phyloP scores from a whole-genome alignment of 192 early-diverging fungal genomes.

The Dissophora ornata region DNA sequence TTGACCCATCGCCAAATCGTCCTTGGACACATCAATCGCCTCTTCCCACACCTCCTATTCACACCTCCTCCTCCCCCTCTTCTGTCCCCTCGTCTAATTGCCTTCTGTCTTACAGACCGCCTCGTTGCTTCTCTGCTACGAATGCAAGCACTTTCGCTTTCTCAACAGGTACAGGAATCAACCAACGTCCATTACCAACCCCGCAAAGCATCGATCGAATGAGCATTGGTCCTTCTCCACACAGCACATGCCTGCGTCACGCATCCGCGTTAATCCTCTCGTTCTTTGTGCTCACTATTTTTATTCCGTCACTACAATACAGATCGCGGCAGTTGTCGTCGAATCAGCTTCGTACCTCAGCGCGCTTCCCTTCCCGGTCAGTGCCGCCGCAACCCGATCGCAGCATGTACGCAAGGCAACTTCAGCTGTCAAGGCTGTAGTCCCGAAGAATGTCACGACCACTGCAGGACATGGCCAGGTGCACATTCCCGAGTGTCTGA shows the following conservation, averaged over 20 bases:
- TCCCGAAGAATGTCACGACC: background rate
- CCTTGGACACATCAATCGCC: no score
- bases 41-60: no score
- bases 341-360: slow-evolving; percentile 38
- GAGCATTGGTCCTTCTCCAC: background rate
- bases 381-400: slow-evolving; percentile 14
- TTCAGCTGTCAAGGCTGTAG: slow-evolving; percentile 9
- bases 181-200: no score
- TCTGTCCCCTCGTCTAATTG: background rate
- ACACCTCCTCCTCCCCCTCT: background rate
- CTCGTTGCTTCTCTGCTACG: background rate
- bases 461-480: slow-evolving; percentile 1
- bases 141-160: slow-evolving; percentile 43
- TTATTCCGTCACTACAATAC: background rate
- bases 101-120: slow-evolving; percentile 1
- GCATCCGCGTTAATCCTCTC: no score
- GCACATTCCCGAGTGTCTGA: slow-evolving; percentile 45
- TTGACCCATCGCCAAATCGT: no score
- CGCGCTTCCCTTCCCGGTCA: slow-evolving; percentile 17
- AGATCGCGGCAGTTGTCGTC: slow-evolving; percentile 37
- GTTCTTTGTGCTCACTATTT: background rate
- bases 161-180: slow-evolving; percentile 32
- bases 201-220: background rate
- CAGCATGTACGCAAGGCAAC: slow-evolving; percentile 25
- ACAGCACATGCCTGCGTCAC: no score